Evolutionary conservation across 2,329 filamentous ascomycete genomes (phyloP).

Genomic region (Pleomassaria siparia): DNA sequence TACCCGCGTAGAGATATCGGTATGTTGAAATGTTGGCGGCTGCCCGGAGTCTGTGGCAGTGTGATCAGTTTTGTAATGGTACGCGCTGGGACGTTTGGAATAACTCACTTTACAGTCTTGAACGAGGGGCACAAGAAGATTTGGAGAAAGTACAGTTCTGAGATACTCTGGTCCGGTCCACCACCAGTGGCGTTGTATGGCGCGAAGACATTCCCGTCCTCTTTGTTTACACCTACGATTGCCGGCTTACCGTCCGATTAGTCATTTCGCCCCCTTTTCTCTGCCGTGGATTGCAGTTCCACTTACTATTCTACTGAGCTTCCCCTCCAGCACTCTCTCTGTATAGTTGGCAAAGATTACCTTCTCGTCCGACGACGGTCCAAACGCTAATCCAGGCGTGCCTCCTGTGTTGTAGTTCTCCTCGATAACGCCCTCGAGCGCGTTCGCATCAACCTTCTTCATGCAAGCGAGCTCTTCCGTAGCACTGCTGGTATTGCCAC

Average conservation of each 20-base stretch:
- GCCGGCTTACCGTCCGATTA: conserved; percentile 24
- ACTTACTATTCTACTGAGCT: conserved; percentile 20
- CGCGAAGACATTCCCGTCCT: conserved; percentile 39
- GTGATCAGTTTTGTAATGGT: conserved; percentile 6
- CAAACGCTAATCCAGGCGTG: conserved; percentile 28
- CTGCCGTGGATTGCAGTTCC: not conserved
- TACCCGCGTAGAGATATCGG: conserved; percentile 42
- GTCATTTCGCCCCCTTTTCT: not conserved
- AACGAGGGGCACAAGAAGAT: conserved; percentile 34
- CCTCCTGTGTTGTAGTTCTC: conserved; percentile 26
- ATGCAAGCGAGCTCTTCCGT: conserved; percentile 41
- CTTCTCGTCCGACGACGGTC: conserved; percentile 30
- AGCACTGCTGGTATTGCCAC: conserved; percentile 19
- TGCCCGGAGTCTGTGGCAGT: conserved; percentile 12
- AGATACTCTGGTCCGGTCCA: conserved; percentile 24
- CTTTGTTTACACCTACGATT: conserved; percentile 37
- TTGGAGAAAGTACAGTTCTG: conserved; percentile 22
- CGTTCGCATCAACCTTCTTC: conserved; percentile 27
- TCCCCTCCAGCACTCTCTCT: conserved; percentile 27
- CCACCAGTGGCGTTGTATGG: conserved; percentile 35
- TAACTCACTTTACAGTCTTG: conserved; percentile 21
- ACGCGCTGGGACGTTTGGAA: not conserved
- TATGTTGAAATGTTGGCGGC: conserved; percentile 31
- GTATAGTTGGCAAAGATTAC: conserved; percentile 41
- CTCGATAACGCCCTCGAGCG: conserved; percentile 38